These are phyloP conservation scores for Cyclocybe cylindracea DNA, from an alignment of 768 basidiomycete species.

Conservation along the genomic window DNA sequence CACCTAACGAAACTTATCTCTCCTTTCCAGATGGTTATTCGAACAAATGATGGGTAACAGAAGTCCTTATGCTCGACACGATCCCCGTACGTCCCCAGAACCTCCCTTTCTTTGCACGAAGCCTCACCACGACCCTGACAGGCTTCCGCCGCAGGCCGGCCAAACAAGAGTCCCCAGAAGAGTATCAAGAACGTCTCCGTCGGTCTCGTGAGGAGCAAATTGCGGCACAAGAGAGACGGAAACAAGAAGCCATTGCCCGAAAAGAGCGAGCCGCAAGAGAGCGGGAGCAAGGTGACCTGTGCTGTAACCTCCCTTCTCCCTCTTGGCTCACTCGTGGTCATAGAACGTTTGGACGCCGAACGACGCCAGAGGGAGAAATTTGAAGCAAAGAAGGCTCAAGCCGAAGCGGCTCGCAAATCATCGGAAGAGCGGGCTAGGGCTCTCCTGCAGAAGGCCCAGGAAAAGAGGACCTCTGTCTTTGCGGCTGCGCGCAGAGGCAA, in stretches of 20 bases:
- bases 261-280: slow-evolving; percentile 47
- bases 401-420: slow-evolving; percentile 46
- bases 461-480: slow-evolving; percentile 61
- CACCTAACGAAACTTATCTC: slow-evolving; percentile 7
- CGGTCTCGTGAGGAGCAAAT: slow-evolving; percentile 53
- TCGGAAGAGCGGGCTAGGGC: slow-evolving; percentile 50
- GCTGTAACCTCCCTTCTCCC: not conserved
- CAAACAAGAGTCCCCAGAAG: slow-evolving; percentile 47
- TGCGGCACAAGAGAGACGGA: slow-evolving; percentile 53
- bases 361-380: slow-evolving; percentile 57
- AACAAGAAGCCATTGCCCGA: slow-evolving; percentile 47
- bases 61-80: slow-evolving; percentile 2
- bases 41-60: slow-evolving; percentile 19
- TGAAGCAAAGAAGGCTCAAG: slow-evolving; percentile 56
- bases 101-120: not conserved
- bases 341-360: slow-evolving; percentile 58
- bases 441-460: slow-evolving; percentile 53
- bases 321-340: slow-evolving; percentile 9
- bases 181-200: slow-evolving; percentile 54
- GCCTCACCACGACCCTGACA: not conserved
- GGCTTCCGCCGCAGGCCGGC: slow-evolving; percentile 20
- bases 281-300: slow-evolving; percentile 51
- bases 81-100: slow-evolving; percentile 9
- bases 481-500: slow-evolving; percentile 62
- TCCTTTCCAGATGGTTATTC: slow-evolving; percentile 36